Evolutionary conservation across 1,284 basidiomycete species (phyloP).

Genomic region (Ustilago crameri): DNA sequence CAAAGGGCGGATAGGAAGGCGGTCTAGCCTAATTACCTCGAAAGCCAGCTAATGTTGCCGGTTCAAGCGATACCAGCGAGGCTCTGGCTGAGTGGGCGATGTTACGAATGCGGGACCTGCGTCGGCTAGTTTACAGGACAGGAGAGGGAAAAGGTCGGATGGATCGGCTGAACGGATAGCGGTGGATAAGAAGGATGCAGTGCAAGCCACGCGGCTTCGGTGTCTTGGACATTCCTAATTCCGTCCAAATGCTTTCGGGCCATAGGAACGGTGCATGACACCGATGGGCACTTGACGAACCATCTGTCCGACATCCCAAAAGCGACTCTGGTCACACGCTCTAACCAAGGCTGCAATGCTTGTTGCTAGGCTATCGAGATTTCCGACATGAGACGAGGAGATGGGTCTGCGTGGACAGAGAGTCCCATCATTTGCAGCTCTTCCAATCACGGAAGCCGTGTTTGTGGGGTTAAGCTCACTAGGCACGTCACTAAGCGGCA

Average conservation of each 20-base stretch:
- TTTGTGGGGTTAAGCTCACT: no score
- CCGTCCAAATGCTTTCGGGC: background rate
- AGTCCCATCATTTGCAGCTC: no score
- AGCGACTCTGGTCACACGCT: no score
- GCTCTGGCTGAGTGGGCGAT: background rate
- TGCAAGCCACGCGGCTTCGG: slow-evolving; percentile 5
- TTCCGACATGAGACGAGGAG: no score
- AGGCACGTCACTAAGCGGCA: no score
- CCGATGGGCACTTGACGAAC: no score
- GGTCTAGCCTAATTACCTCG: background rate
- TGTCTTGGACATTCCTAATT: slow-evolving; percentile 4
- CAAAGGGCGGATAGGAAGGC: background rate
- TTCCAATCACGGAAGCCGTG: no score
- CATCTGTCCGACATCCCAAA: no score
- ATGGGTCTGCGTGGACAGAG: no score
- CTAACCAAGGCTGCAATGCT: no score
- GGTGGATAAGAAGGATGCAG: slow-evolving; percentile 3
- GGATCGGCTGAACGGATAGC: background rate
- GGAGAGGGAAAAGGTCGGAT: background rate
- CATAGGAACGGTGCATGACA: background rate
- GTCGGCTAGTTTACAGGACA: background rate
- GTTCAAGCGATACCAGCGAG: background rate
- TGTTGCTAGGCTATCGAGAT: no score
- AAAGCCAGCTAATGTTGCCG: background rate
- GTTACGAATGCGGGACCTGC: background rate